A percentile compares a stretch with the other conserved stretches of the same genome.
Conservation (phyloP, 805 yeast genomes). For the Spathaspora gorwiae region DNA sequence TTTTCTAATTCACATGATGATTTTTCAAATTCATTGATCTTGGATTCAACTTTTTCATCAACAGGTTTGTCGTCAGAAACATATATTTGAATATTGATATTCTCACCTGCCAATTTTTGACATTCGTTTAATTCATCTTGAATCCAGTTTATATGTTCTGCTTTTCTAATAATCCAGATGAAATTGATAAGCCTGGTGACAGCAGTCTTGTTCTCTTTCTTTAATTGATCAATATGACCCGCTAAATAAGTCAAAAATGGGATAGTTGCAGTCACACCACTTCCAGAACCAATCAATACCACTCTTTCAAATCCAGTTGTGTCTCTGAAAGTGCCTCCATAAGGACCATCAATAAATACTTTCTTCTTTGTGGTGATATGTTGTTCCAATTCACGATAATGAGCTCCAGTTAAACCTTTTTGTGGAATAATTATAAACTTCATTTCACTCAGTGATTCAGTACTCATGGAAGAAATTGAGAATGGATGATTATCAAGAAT, state of each 20-base stretch:
- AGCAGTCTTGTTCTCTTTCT: slow-evolving; percentile 7
- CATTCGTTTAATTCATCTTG: slow-evolving; percentile 29
- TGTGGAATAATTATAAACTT: slow-evolving; percentile 44
- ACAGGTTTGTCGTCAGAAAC: slow-evolving; percentile 10
- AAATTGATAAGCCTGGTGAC: slow-evolving; percentile 29
- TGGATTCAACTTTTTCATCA: background rate
- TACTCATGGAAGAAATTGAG: slow-evolving; percentile 38
- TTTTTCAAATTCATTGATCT: background rate
- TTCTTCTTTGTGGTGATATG: slow-evolving; percentile 19
- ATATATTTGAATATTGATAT: slow-evolving; percentile 22
- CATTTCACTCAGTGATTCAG: slow-evolving; percentile 23
- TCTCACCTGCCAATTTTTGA: slow-evolving; percentile 21
- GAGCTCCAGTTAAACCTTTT: slow-evolving; percentile 41
- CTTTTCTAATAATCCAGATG: slow-evolving; percentile 40
- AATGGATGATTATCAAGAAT: slow-evolving; percentile 55
- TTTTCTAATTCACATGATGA: slow-evolving; percentile 4
- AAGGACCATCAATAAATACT: slow-evolving; percentile 52
- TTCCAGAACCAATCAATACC: slow-evolving; percentile 42
- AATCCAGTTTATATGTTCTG: slow-evolving; percentile 37
- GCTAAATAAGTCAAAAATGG: slow-evolving; percentile 36
- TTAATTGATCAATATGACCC: slow-evolving; percentile 10
- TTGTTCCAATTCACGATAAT: slow-evolving; percentile 28
- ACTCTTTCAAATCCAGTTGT: slow-evolving; percentile 41
- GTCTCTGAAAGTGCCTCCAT: slow-evolving; percentile 50
- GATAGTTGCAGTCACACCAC: slow-evolving; percentile 48